Evolutionary conservation across 2,329 filamentous ascomycete species (phyloP), one percentile per base, ranked within the genome.

Genomic region (Fusarium sterilihyphosum): DNA sequence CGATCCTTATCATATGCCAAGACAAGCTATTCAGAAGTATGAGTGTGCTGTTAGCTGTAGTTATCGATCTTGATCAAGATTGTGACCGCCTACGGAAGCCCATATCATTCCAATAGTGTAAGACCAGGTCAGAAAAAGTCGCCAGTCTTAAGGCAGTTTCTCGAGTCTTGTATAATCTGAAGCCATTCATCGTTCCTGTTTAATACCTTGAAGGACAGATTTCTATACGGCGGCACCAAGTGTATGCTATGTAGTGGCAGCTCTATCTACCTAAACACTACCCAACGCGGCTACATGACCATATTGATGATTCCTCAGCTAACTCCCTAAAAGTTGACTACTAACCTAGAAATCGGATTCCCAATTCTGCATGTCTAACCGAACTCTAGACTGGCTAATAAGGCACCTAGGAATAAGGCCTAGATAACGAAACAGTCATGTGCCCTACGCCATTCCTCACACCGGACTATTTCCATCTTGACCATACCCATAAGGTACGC

Each of bases 401-500:
- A 47, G 44, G 26, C 16, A 35, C 10, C 50, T n/a, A n/a, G 24
- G 29, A 24, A 53, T 24, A n/a, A 31, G 24, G 14, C 33, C 22
- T 24, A 52, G 29, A 57, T 43, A 61, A 53, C 22, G 13, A 54
- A 47, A 29, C 40, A 33, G 52, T 62, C 65, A 68, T 68, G 54
- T 68, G 64, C 37, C 22, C 41, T 38, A 33, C 26, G 18, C 46
- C 31, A 31, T 40, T 38, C 41, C 40, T 52, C 37, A n/a, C 24
- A n/a, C 37, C 24, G 50, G 50, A 47, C n/a, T 37, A 46, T 38
- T 67, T 54, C 44, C 49, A 29, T 43, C 33, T 26, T n/a, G 41
- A 54, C 20, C n/a, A 61, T 20, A 40, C 22, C 20, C 44, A 59
- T 26, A 35, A 35, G 33, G 33, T 35, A 65, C 57, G 64, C 40